Conservation (phyloP, 805 yeast genomes). For the Wickerhamiella nectarea region DNA sequence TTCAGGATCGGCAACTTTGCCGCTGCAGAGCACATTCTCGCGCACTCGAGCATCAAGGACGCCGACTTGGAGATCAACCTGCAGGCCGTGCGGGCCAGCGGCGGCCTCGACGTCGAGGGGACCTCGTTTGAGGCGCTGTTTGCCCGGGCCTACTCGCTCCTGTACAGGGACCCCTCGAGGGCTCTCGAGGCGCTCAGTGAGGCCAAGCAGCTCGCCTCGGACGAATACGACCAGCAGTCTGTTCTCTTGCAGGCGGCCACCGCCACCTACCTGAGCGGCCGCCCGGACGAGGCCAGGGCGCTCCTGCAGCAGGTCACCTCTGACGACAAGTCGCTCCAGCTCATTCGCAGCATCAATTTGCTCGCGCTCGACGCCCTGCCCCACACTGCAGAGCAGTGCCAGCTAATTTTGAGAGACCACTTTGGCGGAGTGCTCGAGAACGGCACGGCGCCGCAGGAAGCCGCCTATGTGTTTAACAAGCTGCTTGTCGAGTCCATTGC, state of each 20-base stretch:
- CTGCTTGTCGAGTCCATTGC: conserved; percentile 29
- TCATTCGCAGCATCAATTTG: conserved; percentile 33
- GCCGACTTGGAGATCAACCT: conserved; percentile 48
- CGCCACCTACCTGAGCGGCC: conserved; percentile 31
- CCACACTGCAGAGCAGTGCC: conserved; percentile 9
- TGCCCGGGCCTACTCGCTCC: conserved; percentile 37
- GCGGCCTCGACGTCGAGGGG: conserved; percentile 6
- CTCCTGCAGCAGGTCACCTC: conserved; percentile 29
- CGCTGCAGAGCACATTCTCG: conserved; percentile 30
- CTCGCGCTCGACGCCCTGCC: conserved; percentile 10
- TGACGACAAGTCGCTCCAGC: conserved; percentile 31
- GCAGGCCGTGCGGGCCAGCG: conserved; percentile 35
- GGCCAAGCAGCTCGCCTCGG: conserved; percentile 33
- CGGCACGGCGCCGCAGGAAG: conserved; percentile 22
- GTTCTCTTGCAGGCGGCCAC: conserved; percentile 50
- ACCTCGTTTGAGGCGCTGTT: conserved; percentile 43
- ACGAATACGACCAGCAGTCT: conserved; percentile 33
- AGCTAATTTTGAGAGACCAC: conserved; percentile 12
- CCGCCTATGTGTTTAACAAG: conserved; percentile 30
- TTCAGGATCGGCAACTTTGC: conserved; percentile 35
- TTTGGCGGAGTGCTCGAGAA: conserved; percentile 8
- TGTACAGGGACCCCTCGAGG: conserved; percentile 15
- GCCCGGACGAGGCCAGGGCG: conserved; percentile 27
- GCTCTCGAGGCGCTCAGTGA: conserved; percentile 34
- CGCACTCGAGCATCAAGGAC: conserved; percentile 27